Conservation (phyloP, 805 yeast species). For the Wickerhamomyces ciferrii region DNA sequence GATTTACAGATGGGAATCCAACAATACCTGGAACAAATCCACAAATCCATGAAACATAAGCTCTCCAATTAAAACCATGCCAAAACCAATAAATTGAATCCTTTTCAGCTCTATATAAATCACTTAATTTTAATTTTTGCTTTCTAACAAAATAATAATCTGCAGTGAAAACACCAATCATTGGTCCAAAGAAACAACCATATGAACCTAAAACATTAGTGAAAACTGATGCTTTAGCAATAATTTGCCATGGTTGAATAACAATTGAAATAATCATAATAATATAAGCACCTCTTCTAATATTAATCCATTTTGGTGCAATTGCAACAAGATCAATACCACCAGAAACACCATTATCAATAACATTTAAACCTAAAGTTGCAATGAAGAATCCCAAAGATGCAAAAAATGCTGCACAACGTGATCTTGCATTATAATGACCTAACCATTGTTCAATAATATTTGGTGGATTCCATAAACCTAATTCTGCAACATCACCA, state of each 20-base stretch:
- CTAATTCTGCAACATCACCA: constrained; percentile 23
- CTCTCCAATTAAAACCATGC: constrained; percentile 39
- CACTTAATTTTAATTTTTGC: constrained; percentile 32
- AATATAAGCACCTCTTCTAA: constrained; percentile 57
- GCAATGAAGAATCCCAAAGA: constrained; percentile 27
- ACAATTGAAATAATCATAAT: constrained; percentile 66
- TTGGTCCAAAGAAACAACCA: constrained; percentile 39
- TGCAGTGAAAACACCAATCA: constrained; percentile 31
- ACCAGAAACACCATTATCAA: constrained; percentile 40
- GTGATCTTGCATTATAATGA: constrained; percentile 29
- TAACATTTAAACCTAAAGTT: constrained; percentile 30
- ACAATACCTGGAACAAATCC: constrained; percentile 38
- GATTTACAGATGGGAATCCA: constrained; percentile 29
- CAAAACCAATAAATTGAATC: constrained; percentile 37
- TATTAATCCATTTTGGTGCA: constrained; percentile 51
- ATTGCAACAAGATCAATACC: constrained; percentile 45
- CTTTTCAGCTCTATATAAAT: constrained; percentile 29
- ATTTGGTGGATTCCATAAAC: constrained; percentile 42
- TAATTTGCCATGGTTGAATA: constrained; percentile 67
- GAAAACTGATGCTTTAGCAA: constrained; percentile 21
- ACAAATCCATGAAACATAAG: constrained; percentile 30
- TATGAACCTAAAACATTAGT: constrained; percentile 18
- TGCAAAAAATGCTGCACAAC: constrained; percentile 45
- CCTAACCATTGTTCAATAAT: constrained; percentile 36
- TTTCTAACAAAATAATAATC: constrained; percentile 32